Evolutionary conservation across 208 protist species (phyloP).

Genomic region (Acanthamoeba royreba): DNA sequence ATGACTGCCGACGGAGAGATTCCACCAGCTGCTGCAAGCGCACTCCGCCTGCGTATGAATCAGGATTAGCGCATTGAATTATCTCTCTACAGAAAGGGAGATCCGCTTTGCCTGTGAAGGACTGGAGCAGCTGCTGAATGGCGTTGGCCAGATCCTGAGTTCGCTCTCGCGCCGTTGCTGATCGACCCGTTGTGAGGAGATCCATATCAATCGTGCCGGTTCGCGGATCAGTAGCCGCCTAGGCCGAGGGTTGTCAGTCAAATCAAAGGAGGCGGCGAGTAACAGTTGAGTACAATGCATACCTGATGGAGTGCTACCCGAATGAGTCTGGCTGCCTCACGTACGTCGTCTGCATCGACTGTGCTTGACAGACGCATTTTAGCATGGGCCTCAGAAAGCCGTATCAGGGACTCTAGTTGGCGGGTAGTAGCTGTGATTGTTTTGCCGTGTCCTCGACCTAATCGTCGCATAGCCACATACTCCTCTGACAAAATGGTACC

Average conservation of each 20-base stretch:
- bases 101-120: background rate
- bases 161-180: background rate
- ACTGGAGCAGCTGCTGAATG: background rate
- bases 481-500: background rate
- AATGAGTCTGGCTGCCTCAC: conserved; percentile 69
- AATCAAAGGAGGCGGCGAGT: background rate
- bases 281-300: background rate
- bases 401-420: conserved; percentile 98
- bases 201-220: conserved; percentile 81
- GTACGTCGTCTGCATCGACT: conserved; percentile 70
- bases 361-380: conserved; percentile 55
- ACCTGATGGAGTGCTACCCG: conserved; percentile 63
- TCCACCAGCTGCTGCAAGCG: background rate
- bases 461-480: conserved; percentile 84
- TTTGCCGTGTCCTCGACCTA: conserved; percentile 82
- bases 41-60: background rate
- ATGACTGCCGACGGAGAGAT: background rate
- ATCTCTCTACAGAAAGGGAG: background rate
- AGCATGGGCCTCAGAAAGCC: conserved; percentile 87
- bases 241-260: background rate
- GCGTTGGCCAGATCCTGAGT: background rate
- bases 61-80: background rate
- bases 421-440: conserved; percentile 97
- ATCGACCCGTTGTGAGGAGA: conserved; percentile 45
- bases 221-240: conserved; percentile 74